Percentiles rank a stretch among this genome's conserved stretches.
phyloP scores from a whole-genome alignment of 169 alveolate species.

The Neospora caninum region DNA sequence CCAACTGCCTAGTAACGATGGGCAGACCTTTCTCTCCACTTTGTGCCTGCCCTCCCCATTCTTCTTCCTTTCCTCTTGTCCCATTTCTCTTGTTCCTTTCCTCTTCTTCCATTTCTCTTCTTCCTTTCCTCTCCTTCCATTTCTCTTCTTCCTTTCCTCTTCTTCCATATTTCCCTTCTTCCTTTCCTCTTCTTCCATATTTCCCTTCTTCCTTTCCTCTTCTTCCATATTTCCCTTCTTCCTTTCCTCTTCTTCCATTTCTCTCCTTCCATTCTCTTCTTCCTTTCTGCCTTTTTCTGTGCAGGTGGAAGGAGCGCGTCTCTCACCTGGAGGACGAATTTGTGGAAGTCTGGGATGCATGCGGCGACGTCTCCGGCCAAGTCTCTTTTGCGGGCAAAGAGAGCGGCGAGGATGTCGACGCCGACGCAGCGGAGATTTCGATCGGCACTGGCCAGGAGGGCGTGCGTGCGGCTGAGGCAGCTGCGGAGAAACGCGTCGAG shows the following conservation, averaged over 20 bases:
- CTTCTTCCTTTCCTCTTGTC: too few relatives aligned
- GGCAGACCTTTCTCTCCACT: too few relatives aligned
- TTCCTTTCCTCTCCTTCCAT: too few relatives aligned
- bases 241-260: not conserved
- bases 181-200: not conserved
- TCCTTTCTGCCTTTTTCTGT: not conserved
- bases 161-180: too few relatives aligned
- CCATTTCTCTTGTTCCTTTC: not conserved
- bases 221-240: not conserved
- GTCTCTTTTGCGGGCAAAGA: slow-evolving; percentile 1
- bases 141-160: too few relatives aligned
- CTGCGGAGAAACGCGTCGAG: not conserved
- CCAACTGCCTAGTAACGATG: too few relatives aligned
- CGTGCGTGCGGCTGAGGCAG: slow-evolving; percentile 35
- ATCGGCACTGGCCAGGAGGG: slow-evolving; percentile 52
- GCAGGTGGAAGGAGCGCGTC: not conserved
- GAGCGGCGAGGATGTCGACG: slow-evolving; percentile 34
- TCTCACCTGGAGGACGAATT: slow-evolving; percentile 3
- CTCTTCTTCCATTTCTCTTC: too few relatives aligned
- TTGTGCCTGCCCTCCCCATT: too few relatives aligned
- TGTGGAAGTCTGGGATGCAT: not conserved
- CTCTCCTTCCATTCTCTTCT: too few relatives aligned
- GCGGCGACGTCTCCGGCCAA: slow-evolving; percentile 21
- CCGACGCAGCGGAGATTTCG: slow-evolving; percentile 54
- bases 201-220: not conserved